A percentile compares a stretch with the other conserved stretches of the same genome.
phyloP scores from a whole-genome alignment of 495 filamentous ascomycete species.

The Aspergillus funiculosus region DNA sequence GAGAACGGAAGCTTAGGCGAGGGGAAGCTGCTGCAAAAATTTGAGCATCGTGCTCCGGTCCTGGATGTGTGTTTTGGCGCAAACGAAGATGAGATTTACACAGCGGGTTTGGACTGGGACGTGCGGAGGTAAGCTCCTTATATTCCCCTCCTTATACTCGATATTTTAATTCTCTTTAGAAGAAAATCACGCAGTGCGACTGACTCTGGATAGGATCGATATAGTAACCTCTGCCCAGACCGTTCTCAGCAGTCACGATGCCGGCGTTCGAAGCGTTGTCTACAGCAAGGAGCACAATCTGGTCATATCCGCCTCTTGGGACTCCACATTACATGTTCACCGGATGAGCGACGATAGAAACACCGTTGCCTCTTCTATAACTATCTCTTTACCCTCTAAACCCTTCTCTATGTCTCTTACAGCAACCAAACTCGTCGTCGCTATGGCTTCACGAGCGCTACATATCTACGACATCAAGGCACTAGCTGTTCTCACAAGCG shows the following conservation, averaged over 20 bases:
- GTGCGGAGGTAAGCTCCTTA: constrained; percentile 58
- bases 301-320: constrained; percentile 89
- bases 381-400: constrained; percentile 69
- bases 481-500: constrained; percentile 49
- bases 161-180: too few relatives aligned
- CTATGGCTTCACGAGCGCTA: constrained; percentile 86
- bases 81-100: constrained; percentile 73
- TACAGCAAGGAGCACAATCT: constrained; percentile 70
- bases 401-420: constrained; percentile 80
- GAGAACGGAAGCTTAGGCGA: constrained; percentile 52
- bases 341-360: constrained; percentile 39
- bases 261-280: constrained; percentile 73
- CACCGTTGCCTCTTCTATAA: constrained; percentile 45
- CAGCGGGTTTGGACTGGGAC: constrained; percentile 75
- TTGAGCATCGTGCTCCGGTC: constrained; percentile 79
- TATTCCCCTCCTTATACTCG: too few relatives aligned
- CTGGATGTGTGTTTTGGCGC: constrained; percentile 88
- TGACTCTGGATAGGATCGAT: constrained; percentile 60
- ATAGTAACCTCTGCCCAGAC: constrained; percentile 64
- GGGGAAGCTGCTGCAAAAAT: constrained; percentile 60
- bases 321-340: constrained; percentile 82
- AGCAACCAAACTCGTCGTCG: constrained; percentile 80
- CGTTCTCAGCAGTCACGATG: constrained; percentile 69
- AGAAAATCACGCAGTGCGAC: too few relatives aligned
- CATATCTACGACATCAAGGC: constrained; percentile 87